A percentile compares a stretch with the other conserved stretches of the same genome.
These are phyloP conservation scores for Alternaria angustiovoidea DNA, from an alignment of 2,329 filamentous ascomycete species.

Conservation along the genomic window DNA sequence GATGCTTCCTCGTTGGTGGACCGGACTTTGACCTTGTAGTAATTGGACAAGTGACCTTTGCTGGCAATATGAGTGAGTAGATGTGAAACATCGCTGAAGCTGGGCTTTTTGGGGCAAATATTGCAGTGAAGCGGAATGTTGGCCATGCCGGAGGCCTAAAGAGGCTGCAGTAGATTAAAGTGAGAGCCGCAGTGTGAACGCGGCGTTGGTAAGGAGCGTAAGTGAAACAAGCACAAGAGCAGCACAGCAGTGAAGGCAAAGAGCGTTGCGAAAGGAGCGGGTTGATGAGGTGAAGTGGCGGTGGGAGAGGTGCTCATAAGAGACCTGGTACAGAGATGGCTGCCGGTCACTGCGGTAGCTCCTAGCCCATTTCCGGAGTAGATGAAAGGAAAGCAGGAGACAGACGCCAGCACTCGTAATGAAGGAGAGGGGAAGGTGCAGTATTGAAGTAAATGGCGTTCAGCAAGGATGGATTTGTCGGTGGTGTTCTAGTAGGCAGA, in stretches of 20 bases:
- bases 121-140: slow-evolving; percentile 77
- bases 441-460: slow-evolving; percentile 1
- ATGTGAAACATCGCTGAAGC: slow-evolving; percentile 90
- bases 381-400: slow-evolving; percentile 24
- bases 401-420: slow-evolving; percentile 16
- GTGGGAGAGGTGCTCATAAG: slow-evolving; percentile 33
- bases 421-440: slow-evolving; percentile 36
- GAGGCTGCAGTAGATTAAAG: slow-evolving; percentile 4
- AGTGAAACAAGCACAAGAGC: slow-evolving; percentile 30
- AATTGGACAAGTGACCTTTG: slow-evolving; percentile 86
- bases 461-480: slow-evolving; percentile 40
- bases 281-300: slow-evolving; percentile 40
- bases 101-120: slow-evolving; percentile 80
- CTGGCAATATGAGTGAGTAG: slow-evolving; percentile 91
- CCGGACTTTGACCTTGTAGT: slow-evolving; percentile 81
- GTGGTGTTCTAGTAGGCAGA: slow-evolving; percentile 34
- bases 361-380: slow-evolving; percentile 30
- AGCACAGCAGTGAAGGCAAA: slow-evolving; percentile 34
- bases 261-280: slow-evolving; percentile 49
- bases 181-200: slow-evolving; percentile 12
- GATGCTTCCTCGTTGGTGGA: slow-evolving; percentile 72
- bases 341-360: slow-evolving; percentile 36
- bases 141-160: slow-evolving; percentile 47
- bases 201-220: slow-evolving; percentile 36
- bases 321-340: slow-evolving; percentile 29